phyloP scores from a whole-genome alignment of 2,329 filamentous ascomycete genomes.

The Alternaria ventricosa region DNA sequence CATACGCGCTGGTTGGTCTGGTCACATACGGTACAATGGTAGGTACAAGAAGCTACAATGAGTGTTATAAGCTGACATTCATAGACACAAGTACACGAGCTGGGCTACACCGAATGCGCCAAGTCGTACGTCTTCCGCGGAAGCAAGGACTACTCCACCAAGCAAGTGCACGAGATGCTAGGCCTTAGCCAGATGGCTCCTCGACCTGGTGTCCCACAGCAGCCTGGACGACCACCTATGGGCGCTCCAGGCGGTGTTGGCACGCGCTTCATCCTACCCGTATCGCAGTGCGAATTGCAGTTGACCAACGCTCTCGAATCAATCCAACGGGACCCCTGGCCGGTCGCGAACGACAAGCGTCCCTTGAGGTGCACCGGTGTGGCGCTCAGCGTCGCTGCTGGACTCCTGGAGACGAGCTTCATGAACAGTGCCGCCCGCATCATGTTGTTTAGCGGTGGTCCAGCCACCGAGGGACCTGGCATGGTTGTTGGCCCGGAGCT shows the following conservation, averaged over 20 bases:
- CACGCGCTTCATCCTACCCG: slow-evolving; percentile 88
- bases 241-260: slow-evolving; percentile 76
- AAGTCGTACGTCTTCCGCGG: slow-evolving; percentile 99
- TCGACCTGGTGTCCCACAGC: slow-evolving; percentile 72
- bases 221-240: slow-evolving; percentile 72
- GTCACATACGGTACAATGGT: slow-evolving; percentile 95
- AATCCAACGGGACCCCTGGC: slow-evolving; percentile 96
- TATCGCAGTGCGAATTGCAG: slow-evolving; percentile 96
- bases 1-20: slow-evolving; percentile 80
- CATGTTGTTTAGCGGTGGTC: slow-evolving; percentile 95
- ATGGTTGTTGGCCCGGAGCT: slow-evolving; percentile 96
- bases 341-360: slow-evolving; percentile 90
- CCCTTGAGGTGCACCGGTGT: slow-evolving; percentile 92
- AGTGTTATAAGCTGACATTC: slow-evolving; percentile 19
- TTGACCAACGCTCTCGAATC: slow-evolving; percentile 95
- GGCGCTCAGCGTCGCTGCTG: slow-evolving; percentile 92
- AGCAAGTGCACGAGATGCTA: slow-evolving; percentile 99
- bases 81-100: slow-evolving; percentile 92
- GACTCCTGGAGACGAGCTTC: slow-evolving; percentile 91
- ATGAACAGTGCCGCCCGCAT: slow-evolving; percentile 93
- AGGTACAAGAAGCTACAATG: slow-evolving; percentile 23
- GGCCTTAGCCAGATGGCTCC: slow-evolving; percentile 76
- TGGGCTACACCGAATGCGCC: slow-evolving; percentile 96
- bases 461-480: slow-evolving; percentile 93
- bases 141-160: slow-evolving; percentile 96